phyloP scores from a whole-genome alignment of 495 filamentous ascomycete species.

The Neurospora sp. region DNA sequence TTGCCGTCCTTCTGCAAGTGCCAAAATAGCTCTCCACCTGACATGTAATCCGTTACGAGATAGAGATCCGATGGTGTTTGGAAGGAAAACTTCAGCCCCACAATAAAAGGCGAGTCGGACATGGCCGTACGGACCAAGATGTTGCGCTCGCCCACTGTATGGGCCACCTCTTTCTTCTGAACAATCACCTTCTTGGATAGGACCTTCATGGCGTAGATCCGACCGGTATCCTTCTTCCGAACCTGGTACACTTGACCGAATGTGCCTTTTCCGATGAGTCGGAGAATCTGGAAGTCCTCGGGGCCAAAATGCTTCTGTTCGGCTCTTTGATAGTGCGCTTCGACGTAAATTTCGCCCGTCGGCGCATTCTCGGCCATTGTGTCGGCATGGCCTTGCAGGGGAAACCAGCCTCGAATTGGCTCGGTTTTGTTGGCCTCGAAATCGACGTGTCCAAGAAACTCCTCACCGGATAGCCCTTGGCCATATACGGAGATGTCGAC shows the following conservation, averaged over 20 bases:
- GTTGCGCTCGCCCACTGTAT: slow-evolving; percentile 93
- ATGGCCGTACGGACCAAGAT: slow-evolving; percentile 94
- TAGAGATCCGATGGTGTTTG: slow-evolving; percentile 95
- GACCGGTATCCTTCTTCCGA: slow-evolving; percentile 90
- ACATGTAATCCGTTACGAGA: slow-evolving; percentile 99
- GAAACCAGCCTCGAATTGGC: slow-evolving; percentile 76
- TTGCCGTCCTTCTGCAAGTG: slow-evolving; percentile 95
- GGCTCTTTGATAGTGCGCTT: slow-evolving; percentile 77
- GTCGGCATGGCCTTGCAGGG: slow-evolving; percentile 54
- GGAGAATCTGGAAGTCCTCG: slow-evolving; percentile 92
- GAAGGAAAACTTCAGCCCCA: slow-evolving; percentile 97
- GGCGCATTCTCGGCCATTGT: slow-evolving; percentile 46
- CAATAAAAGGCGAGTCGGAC: slow-evolving; percentile 93
- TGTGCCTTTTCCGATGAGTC: slow-evolving; percentile 94
- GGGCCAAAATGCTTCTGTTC: slow-evolving; percentile 90
- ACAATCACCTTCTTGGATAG: slow-evolving; percentile 99
- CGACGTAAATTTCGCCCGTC: slow-evolving; percentile 83
- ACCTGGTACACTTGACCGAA: slow-evolving; percentile 99
- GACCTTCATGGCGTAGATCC: slow-evolving; percentile 99
- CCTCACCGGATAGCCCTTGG: slow-evolving; percentile 64
- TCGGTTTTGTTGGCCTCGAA: slow-evolving; percentile 54
- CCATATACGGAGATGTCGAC: slow-evolving; percentile 94
- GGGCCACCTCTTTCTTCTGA: slow-evolving; percentile 97
- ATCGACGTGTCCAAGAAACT: slow-evolving; percentile 84
- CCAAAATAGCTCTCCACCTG: slow-evolving; percentile 96